A percentile compares a stretch with the other conserved stretches of the same genome.
Conservation (phyloP, 305 asterid species). For the Fraxinus velutina region DNA sequence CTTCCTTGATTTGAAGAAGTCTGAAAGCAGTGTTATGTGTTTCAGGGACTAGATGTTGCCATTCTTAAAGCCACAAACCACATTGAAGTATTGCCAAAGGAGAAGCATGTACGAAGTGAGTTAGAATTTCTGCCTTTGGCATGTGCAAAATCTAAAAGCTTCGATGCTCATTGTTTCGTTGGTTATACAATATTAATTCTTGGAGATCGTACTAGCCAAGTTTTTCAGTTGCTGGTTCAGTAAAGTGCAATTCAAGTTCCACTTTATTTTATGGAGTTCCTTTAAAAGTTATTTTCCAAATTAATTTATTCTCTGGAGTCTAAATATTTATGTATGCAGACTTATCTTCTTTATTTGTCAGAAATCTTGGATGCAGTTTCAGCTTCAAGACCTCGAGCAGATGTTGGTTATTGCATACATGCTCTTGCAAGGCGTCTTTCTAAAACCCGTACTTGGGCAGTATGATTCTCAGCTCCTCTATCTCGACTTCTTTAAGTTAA, state of each 20-base stretch:
- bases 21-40: constrained; percentile 14
- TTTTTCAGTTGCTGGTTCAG: neutral
- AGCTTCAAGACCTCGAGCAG: constrained; percentile 71
- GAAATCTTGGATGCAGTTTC: constrained; percentile 63
- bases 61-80: constrained; percentile 83
- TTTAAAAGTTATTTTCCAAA: constrained; percentile 3
- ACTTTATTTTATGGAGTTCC: neutral
- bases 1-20: constrained; percentile 10
- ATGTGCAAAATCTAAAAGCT: neutral
- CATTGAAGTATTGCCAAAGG: constrained; percentile 64
- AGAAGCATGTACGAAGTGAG: constrained; percentile 80
- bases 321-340: neutral
- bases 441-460: constrained; percentile 74
- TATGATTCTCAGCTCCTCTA: constrained; percentile 34
- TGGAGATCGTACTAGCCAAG: neutral
- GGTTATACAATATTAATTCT: neutral
- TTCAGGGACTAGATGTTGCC: constrained; percentile 64
- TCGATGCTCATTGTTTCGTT: neutral
- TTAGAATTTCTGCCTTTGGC: constrained; percentile 1
- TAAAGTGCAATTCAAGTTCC: constrained; percentile 1
- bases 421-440: constrained; percentile 64
- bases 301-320: constrained; percentile 1
- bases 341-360: constrained; percentile 27
- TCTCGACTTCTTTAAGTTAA: neutral
- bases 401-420: constrained; percentile 69